Base-by-base conservation (phyloP, 192 early-diverging fungal genomes). In the Podila minutissima region DNA sequence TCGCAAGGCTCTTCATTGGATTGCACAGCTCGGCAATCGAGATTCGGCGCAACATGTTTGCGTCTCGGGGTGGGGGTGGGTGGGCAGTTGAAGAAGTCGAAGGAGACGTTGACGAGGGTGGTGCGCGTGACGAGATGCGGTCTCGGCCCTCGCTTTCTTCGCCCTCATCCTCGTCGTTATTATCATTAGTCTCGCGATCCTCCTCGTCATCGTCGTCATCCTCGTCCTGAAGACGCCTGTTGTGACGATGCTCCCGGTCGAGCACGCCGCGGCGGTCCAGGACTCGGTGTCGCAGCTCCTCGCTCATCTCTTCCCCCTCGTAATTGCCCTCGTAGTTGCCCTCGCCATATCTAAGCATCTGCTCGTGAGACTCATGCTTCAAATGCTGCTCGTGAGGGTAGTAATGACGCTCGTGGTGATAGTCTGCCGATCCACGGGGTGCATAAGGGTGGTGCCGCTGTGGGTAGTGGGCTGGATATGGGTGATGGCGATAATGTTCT, bases 11-110 rank as follows among this genome's bases (percentile, higher is more conserved):
- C 61, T 68, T 69, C 76, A 79, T 79, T 8, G 76, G 76, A 22
- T 79, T 79, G 49, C 76, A 79, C 22, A 79, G 66, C 46, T 79
- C 76, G 19, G 76, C 76, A 22, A 79, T 79, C n/a, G 76, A 79
- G 50, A 79, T 79, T 11, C 76, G 76, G n/a, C 76, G 76, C 35
- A 67, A 69, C 69, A 79, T 72, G 55, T 72, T 79, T 10, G 69
- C 69, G 13, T 55, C 53, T 20, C 53, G 53, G 20, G 53, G 22
- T 4, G 11, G 53, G 3, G 22, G 53, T 15, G 26, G 59, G 12
- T 61, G 31, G 29, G 35, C 9, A 37, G 31, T 33, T 2, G 26
- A 7, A 0, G 12, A 15, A 20, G 57, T 8, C 37, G 67, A 24
- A 15, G 31, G 17, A 19, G 41, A 22, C n/a, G 48, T 5, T 55